These are phyloP conservation scores for Phaeosphaeriaceae sp. DNA, from an alignment of 2,329 filamentous ascomycete genomes.

Conservation along the genomic window DNA sequence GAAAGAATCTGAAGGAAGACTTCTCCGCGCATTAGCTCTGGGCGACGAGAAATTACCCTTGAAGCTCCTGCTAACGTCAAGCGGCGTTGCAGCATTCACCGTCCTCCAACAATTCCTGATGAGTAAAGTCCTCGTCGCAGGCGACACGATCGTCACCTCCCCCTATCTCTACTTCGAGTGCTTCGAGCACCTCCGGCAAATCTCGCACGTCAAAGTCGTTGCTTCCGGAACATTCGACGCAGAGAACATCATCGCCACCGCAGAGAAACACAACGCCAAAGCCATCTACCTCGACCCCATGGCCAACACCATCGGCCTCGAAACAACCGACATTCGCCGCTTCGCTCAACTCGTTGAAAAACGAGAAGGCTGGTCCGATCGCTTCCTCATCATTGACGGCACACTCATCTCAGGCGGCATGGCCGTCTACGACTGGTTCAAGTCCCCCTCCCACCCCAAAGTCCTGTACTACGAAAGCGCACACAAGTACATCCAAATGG, in stretches of 20 bases:
- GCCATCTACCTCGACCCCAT: constrained; percentile 10
- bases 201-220: constrained; percentile 1
- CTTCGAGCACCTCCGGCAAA: constrained; percentile 2
- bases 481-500: constrained; percentile 10
- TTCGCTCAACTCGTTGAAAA: constrained; percentile 3
- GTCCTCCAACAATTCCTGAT: constrained; percentile 7
- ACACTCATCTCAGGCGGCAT: constrained; percentile 10
- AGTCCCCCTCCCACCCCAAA: neutral
- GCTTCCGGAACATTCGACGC: constrained; percentile 6
- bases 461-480: constrained; percentile 13
- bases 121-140: neutral
- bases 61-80: constrained; percentile 5
- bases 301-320: constrained; percentile 6
- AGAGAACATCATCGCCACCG: constrained; percentile 7
- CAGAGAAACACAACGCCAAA: constrained; percentile 7
- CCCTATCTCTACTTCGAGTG: constrained; percentile 12
- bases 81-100: constrained; percentile 8
- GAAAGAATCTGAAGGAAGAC: neutral
- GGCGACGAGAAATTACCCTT: neutral
- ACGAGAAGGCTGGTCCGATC: constrained; percentile 2
- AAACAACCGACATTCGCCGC: constrained; percentile 5
- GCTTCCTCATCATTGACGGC: constrained; percentile 9
- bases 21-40: neutral
- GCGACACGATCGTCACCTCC: constrained; percentile 4
- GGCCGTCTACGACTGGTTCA: constrained; percentile 11